Percentiles rank a stretch among this genome's conserved stretches.
Conservation (phyloP, 2,329 filamentous ascomycete genomes). For the Alternaria alternata region DNA sequence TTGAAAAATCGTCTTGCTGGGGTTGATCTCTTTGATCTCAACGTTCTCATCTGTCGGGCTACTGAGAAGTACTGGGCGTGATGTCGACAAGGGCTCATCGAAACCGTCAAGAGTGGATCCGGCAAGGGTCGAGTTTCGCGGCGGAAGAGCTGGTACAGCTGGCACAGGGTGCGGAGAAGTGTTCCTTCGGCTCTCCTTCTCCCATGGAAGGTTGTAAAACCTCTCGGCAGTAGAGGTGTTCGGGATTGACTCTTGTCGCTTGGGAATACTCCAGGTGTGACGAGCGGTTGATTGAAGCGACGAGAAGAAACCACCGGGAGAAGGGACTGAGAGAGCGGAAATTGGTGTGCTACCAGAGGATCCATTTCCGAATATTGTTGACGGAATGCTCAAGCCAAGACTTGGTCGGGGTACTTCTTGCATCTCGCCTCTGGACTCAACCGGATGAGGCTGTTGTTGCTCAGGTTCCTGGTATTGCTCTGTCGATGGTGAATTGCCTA, state of each 20-base stretch:
- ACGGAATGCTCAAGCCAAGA: constrained; percentile 46
- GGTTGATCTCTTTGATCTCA: constrained; percentile 64
- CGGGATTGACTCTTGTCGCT: constrained; percentile 62
- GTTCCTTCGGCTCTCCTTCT: constrained; percentile 53
- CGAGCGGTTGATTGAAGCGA: constrained; percentile 78
- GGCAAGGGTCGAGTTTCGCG: constrained; percentile 37
- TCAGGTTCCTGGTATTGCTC: constrained; percentile 32
- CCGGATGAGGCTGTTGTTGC: constrained; percentile 39
- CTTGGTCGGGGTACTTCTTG: constrained; percentile 64
- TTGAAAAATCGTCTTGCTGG: constrained; percentile 71
- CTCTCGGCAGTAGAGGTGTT: constrained; percentile 91
- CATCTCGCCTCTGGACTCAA: constrained; percentile 66
- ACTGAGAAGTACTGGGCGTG: constrained; percentile 40
- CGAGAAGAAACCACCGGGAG: constrained; percentile 90
- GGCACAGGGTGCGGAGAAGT: constrained; percentile 29
- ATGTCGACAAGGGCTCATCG: constrained; percentile 41
- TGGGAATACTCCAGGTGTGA: constrained; percentile 77
- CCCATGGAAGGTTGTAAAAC: constrained; percentile 88
- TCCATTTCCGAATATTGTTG: constrained; percentile 38
- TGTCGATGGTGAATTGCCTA: constrained; percentile 57
- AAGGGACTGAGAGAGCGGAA: constrained; percentile 86
- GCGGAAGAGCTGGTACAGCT: constrained; percentile 25
- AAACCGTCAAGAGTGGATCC: constrained; percentile 48
- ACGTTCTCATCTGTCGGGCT: constrained; percentile 49
- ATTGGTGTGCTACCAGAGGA: constrained; percentile 67